phyloP scores from a whole-genome alignment of 129 eudicot species.

The Lactuca saligna region DNA sequence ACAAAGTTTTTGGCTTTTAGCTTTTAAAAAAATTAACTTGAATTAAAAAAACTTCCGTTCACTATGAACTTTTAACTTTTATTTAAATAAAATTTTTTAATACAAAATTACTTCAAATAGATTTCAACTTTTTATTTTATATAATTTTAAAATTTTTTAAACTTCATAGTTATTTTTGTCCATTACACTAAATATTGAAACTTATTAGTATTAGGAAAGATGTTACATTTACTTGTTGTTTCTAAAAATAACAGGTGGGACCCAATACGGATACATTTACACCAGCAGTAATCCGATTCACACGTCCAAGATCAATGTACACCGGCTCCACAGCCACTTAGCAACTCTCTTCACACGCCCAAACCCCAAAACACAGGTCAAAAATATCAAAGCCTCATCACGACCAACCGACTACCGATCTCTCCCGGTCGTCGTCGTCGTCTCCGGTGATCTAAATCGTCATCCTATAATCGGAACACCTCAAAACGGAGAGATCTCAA shows the following conservation, averaged over 20 bases:
- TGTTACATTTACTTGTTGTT: too few species aligned
- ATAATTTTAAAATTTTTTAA: too few species aligned
- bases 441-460: constrained; percentile 23
- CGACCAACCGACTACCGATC: background rate
- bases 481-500: constrained; percentile 27
- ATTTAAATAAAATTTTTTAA: too few species aligned
- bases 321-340: constrained; percentile 12
- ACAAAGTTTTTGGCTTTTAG: too few species aligned
- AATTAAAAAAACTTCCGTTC: too few species aligned
- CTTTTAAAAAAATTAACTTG: too few species aligned
- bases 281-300: constrained; percentile 1
- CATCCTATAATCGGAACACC: background rate
- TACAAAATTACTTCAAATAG: too few species aligned
- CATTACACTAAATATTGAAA: too few species aligned
- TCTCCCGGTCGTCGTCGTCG: constrained; percentile 9
- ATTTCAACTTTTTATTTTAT: too few species aligned
- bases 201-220: too few species aligned
- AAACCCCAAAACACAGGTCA: background rate
- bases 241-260: background rate
- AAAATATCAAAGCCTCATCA: constrained; percentile 19
- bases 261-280: background rate
- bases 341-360: constrained; percentile 36
- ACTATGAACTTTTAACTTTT: too few species aligned
- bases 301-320: constrained; percentile 30
- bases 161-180: too few species aligned